Percentiles rank a stretch among this genome's conserved stretches.
Evolutionary conservation across 345 rosid species (phyloP).

Genomic region (Passiflora organensis): DNA sequence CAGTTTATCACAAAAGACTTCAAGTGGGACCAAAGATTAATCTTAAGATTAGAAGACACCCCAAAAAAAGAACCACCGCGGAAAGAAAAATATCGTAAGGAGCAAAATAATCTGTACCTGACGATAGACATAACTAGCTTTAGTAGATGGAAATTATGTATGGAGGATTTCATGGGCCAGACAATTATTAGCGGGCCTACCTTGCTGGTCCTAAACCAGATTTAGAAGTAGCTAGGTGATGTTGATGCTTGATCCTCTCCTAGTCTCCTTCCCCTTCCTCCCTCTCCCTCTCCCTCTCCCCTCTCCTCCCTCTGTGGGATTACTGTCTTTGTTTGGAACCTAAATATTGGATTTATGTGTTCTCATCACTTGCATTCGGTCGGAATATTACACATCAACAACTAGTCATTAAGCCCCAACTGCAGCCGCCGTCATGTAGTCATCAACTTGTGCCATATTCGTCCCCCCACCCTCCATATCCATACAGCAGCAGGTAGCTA

Average conservation of each 20-base stretch:
- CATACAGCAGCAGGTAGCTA: no score
- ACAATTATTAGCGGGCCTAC: constrained; percentile 39
- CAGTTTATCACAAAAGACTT: no score
- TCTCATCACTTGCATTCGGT: constrained; percentile 20
- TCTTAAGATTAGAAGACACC: no score
- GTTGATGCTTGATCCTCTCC: constrained; percentile 16
- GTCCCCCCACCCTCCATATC: not conserved
- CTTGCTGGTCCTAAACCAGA: constrained; percentile 31
- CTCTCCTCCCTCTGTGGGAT: no score
- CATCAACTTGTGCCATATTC: not conserved
- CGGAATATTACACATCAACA: constrained; percentile 33
- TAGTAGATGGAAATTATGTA: no score
- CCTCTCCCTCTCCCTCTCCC: not conserved
- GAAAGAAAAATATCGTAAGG: no score
- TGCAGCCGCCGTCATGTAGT: not conserved
- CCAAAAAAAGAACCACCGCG: no score
- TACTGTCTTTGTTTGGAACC: constrained; percentile 7
- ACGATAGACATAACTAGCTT: no score
- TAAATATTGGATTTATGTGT: constrained; percentile 16
- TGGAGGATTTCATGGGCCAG: constrained; percentile 26
- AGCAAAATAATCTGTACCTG: no score
- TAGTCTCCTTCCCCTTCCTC: not conserved
- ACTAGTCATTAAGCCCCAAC: constrained; percentile 8
- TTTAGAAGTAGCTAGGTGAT: constrained; percentile 26
- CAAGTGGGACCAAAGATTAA: no score